Base-by-base conservation (phyloP, 768 basidiomycete species). In the Gyrodon lividus region DNA sequence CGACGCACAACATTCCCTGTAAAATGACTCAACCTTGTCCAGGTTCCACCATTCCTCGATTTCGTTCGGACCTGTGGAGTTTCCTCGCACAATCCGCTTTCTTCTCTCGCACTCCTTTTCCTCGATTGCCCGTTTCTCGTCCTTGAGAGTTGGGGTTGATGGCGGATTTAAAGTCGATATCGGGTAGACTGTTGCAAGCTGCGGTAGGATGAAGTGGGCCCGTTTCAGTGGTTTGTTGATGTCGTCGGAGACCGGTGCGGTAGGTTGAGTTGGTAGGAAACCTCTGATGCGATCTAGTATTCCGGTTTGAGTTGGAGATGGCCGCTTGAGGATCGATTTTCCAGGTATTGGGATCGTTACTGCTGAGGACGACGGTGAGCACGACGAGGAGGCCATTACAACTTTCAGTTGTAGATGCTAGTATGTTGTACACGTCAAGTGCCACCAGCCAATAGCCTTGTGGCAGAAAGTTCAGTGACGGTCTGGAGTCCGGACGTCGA, bases 161-260 rank as follows among this genome's bases (percentile, higher is more conserved):
- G 95, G 95, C 6, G 96, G 90, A 46, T 88, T 88, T 14, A 84
- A 60, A 2, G 86, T 83, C 23, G 87, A 89, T 66, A 98, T 95
- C 0, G 94, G 93, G 67, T 98, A 98, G 28, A 94, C 83, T 20
- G 89, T 89, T 28, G 83, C 84, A 59, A 97, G 80, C 59, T 89
- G 80, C 0, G 91, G 91, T 12, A 97, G 74, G 57, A 96, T 89
- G 65, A 98, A 98, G 60, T 96, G 90, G 0, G 95, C 97, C 44
- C 90, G 74, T 63, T 90, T 92, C 56, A 96, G 77, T 10, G 89
- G 82, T 60, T 77, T 81, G 31, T 70, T 67, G 41, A 81, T 74
- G 61, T 81, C 81, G 44, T 69, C 69, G n/a, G 62, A 23, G 34
- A 35, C 14, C 3, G 56, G 49, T 10, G 57, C 17, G 3, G 71